Evolutionary conservation across 352 stramenopile species (phyloP).

Genomic region (Phytophthora pisi): DNA sequence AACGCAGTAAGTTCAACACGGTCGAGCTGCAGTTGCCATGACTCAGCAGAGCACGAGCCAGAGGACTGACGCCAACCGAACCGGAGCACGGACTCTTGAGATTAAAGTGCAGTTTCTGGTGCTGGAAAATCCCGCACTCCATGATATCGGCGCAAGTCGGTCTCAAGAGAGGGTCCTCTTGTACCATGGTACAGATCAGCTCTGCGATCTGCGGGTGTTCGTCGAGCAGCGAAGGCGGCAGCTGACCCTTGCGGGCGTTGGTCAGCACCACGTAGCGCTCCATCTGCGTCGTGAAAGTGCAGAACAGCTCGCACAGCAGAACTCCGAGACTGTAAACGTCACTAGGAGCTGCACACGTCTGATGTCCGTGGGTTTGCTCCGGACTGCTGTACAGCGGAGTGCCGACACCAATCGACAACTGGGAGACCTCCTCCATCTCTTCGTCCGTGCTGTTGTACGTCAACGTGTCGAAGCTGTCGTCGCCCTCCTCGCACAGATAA

Average conservation of each 20-base stretch:
- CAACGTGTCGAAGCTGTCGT: conserved; percentile 28
- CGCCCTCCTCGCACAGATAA: conserved; percentile 53
- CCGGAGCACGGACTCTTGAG: conserved; percentile 3
- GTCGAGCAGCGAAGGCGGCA: conserved; percentile 39
- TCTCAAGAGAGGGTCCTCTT: conserved; percentile 43
- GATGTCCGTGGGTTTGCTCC: conserved; percentile 57
- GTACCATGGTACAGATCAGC: conserved; percentile 60
- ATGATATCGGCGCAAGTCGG: conserved; percentile 57
- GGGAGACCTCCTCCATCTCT: conserved; percentile 35
- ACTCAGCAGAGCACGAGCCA: conserved; percentile 7
- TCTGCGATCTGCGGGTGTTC: conserved; percentile 51
- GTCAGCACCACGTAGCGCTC: conserved; percentile 68
- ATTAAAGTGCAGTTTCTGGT: conserved; percentile 30
- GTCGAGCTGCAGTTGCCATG: conserved; percentile 20
- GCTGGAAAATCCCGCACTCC: conserved; percentile 34
- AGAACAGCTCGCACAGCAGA: conserved; percentile 79
- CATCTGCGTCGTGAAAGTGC: conserved; percentile 80
- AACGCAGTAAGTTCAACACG: conserved; percentile 30
- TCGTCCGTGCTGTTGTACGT: conserved; percentile 29
- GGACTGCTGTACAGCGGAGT: conserved; percentile 80
- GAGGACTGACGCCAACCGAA: conserved; percentile 10
- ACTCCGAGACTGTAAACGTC: conserved; percentile 82
- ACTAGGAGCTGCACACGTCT: conserved; percentile 52
- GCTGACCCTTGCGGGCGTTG: conserved; percentile 43
- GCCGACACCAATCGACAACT: conserved; percentile 74